Conservation (phyloP, 371 early-diverging fungal species). For the Mortierella sp. region DNA sequence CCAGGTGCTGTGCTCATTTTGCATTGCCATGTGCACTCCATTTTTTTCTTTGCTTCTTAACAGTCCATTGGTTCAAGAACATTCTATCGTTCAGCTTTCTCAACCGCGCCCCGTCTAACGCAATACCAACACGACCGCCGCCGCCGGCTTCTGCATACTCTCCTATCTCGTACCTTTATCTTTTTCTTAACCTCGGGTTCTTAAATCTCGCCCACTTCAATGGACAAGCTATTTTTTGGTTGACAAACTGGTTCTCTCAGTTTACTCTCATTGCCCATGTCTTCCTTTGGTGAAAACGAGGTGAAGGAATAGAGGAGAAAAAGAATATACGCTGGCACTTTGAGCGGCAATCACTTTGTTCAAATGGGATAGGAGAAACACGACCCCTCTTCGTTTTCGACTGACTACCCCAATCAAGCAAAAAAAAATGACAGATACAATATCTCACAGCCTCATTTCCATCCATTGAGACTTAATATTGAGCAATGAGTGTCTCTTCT, state of each 20-base stretch:
- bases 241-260: background rate
- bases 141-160: background rate
- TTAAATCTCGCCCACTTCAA: background rate
- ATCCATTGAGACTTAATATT: background rate
- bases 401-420: background rate
- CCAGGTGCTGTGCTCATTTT: slow-evolving; percentile 6
- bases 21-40: background rate
- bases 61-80: background rate
- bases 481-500: background rate
- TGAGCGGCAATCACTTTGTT: background rate
- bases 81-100: background rate
- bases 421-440: background rate
- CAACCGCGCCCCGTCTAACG: background rate
- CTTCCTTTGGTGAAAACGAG: background rate
- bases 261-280: background rate
- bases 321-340: background rate
- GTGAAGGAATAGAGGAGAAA: background rate
- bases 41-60: background rate
- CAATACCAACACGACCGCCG: too few species aligned
- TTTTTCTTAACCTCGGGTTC: background rate
- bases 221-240: background rate
- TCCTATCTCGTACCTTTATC: background rate
- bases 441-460: background rate
- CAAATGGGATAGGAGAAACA: background rate
- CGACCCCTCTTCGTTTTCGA: background rate